Evolutionary conservation across 2,329 filamentous ascomycete species (phyloP).

Genomic region (Neonectria faginata): DNA sequence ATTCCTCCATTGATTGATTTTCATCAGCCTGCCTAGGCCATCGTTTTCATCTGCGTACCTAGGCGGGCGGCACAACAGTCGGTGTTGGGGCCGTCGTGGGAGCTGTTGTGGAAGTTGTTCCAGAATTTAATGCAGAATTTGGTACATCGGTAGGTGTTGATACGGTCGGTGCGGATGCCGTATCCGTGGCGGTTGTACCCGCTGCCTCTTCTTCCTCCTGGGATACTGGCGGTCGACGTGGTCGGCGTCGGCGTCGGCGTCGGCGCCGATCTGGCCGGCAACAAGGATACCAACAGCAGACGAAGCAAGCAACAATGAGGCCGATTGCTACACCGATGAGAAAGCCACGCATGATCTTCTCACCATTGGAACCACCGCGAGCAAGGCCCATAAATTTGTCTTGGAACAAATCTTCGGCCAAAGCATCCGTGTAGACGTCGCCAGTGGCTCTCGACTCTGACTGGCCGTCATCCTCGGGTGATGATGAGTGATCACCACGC

Average conservation of each 20-base stretch:
- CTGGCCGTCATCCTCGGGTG: constrained; percentile 34
- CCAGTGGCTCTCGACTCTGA: constrained; percentile 31
- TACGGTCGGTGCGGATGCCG: neutral
- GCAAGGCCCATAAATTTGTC: constrained; percentile 47
- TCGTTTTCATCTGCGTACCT: neutral
- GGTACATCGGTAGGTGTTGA: neutral
- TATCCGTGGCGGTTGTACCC: constrained; percentile 21
- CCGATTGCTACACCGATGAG: constrained; percentile 50
- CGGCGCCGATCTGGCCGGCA: constrained; percentile 37
- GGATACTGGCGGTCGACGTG: constrained; percentile 32
- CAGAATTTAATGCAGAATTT: neutral
- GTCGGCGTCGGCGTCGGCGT: constrained; percentile 33
- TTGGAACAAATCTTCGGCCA: constrained; percentile 44
- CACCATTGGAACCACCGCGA: constrained; percentile 46
- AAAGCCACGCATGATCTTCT: constrained; percentile 50
- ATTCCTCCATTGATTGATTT: neutral
- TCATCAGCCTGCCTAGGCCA: neutral
- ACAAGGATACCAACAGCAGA: constrained; percentile 52
- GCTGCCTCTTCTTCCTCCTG: constrained; percentile 34
- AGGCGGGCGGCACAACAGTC: neutral
- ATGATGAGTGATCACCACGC: constrained; percentile 42
- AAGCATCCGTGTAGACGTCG: constrained; percentile 28
- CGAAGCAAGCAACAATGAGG: constrained; percentile 47
- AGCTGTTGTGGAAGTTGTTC: neutral
- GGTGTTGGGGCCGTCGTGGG: neutral